These are phyloP conservation scores for Mucor mucedo DNA, from an alignment of 371 early-diverging fungal species.

Conservation along the genomic window DNA sequence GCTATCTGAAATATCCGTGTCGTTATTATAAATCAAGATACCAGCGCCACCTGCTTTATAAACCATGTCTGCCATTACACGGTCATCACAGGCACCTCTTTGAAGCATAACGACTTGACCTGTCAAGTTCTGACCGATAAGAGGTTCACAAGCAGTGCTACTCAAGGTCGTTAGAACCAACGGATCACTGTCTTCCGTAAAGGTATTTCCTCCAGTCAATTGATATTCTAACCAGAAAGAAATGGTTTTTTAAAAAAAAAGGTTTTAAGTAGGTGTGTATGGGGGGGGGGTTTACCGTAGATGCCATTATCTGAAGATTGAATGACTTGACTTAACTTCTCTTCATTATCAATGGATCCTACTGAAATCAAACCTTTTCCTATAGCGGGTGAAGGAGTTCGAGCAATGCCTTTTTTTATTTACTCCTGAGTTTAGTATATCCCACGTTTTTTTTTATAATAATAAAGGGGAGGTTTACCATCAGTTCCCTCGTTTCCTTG, in stretches of 20 bases:
- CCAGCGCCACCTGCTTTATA: background rate
- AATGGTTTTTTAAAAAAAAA: no score
- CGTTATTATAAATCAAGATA: background rate
- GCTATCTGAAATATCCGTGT: background rate
- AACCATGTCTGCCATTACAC: background rate
- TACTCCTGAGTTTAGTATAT: background rate
- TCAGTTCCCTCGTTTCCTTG: slow-evolving; percentile 43
- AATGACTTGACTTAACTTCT: slow-evolving; percentile 1
- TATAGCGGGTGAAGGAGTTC: slow-evolving; percentile 47
- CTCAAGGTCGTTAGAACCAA: background rate
- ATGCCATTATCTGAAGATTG: background rate
- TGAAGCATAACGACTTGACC: background rate
- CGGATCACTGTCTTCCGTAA: background rate
- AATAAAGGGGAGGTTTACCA: slow-evolving; percentile 14
- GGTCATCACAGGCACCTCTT: background rate
- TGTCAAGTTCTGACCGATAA: background rate
- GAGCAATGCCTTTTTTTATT: slow-evolving; percentile 5
- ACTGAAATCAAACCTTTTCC: slow-evolving; percentile 51
- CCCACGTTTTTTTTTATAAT: background rate
- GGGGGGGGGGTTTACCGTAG: background rate
- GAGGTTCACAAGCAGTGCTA: background rate
- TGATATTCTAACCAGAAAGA: background rate
- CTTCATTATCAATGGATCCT: slow-evolving; percentile 53
- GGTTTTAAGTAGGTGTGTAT: no score
- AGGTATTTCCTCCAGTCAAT: background rate